phyloP scores from a whole-genome alignment of 2,329 filamentous ascomycete genomes.

The Fusarium sp. region DNA sequence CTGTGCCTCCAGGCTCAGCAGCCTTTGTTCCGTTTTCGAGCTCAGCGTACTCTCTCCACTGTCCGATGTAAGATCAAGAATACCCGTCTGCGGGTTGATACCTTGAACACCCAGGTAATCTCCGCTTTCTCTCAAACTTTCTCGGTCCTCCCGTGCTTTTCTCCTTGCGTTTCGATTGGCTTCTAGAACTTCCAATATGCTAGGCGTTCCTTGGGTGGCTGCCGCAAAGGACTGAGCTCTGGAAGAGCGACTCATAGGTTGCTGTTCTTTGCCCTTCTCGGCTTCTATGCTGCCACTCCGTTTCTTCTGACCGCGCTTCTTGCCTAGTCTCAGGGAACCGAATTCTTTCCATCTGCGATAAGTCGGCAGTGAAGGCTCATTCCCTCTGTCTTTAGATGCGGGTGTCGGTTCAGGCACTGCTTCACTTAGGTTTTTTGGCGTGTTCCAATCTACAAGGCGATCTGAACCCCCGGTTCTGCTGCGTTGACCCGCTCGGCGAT shows the following conservation, averaged over 20 bases:
- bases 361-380: not conserved
- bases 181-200: constrained; percentile 36
- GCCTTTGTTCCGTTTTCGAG: constrained; percentile 44
- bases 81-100: constrained; percentile 65
- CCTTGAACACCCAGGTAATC: constrained; percentile 69
- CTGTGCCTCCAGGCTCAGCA: constrained; percentile 46
- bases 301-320: not conserved
- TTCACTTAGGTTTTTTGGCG: constrained; percentile 42
- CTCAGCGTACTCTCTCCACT: constrained; percentile 54
- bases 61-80: constrained; percentile 59
- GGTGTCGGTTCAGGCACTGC: not conserved
- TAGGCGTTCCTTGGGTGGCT: not conserved
- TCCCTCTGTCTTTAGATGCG: not conserved
- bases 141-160: constrained; percentile 50
- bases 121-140: constrained; percentile 61
- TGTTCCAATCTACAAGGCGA: constrained; percentile 49
- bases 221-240: not conserved
- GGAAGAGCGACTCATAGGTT: not conserved
- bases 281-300: not conserved
- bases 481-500: constrained; percentile 19
- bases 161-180: constrained; percentile 47
- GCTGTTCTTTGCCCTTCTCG: not conserved
- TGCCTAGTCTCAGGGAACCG: constrained; percentile 3
- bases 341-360: constrained; percentile 32
- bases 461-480: constrained; percentile 43